These are phyloP conservation scores for Aureobasidium sp. DNA, from an alignment of 2,329 filamentous ascomycete species.

Conservation along the genomic window DNA sequence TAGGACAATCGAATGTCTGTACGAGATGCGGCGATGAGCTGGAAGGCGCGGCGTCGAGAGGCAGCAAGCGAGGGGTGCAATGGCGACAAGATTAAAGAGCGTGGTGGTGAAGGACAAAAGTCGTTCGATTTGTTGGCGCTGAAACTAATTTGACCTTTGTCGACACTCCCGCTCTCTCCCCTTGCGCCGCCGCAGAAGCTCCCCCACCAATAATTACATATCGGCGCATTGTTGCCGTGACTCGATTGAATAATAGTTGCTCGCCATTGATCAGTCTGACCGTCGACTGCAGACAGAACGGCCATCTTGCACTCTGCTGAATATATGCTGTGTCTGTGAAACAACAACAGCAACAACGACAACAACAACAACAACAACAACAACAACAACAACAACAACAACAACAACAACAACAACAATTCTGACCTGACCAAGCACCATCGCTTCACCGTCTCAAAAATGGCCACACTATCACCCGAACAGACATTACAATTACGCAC, in stretches of 20 bases:
- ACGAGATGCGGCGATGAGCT: neutral
- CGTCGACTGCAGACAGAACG: neutral
- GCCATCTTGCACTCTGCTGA: no score
- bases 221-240: neutral
- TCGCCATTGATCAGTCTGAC: neutral
- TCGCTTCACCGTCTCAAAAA: neutral
- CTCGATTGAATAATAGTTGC: neutral
- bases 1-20: neutral
- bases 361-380: conserved; percentile 6
- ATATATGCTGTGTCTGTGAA: neutral
- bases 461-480: conserved; percentile 31
- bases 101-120: conserved; percentile 5
- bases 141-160: neutral
- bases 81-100: conserved; percentile 4
- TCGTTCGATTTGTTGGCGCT: conserved; percentile 18
- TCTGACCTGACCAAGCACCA: neutral
- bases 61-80: neutral
- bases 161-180: neutral
- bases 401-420: conserved; percentile 7
- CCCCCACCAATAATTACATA: conserved; percentile 1
- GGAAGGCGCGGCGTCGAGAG: neutral
- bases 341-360: conserved; percentile 7
- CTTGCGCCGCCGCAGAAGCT: conserved; percentile 7
- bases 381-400: conserved; percentile 5
- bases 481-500: conserved; percentile 56